Percentiles rank a stretch among this genome's conserved stretches.
Evolutionary conservation across 2,329 filamentous ascomycete species (phyloP).

Genomic region (Trichoderma sp.): DNA sequence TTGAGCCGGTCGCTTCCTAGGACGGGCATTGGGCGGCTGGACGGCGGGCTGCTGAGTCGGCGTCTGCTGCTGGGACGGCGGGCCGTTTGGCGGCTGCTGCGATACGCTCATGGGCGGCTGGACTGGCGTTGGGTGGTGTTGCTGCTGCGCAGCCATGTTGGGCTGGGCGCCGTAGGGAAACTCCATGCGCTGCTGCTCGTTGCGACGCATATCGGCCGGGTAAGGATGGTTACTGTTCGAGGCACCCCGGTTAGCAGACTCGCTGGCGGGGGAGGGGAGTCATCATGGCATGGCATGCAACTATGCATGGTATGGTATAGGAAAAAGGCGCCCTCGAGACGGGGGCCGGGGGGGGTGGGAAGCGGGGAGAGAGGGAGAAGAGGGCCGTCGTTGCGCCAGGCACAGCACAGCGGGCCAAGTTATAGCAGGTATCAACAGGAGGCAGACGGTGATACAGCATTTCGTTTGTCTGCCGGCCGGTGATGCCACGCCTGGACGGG

Average conservation of each 20-base stretch:
- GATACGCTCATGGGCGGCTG: slow-evolving; percentile 50
- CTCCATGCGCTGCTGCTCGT: slow-evolving; percentile 43
- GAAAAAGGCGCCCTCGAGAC: slow-evolving; percentile 25
- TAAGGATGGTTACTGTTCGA: slow-evolving; percentile 49
- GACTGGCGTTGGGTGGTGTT: slow-evolving; percentile 44
- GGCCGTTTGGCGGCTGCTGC: slow-evolving; percentile 41
- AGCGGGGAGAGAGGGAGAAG: slow-evolving; percentile 13
- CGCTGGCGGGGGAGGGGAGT: slow-evolving; percentile 31
- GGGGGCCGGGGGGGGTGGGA: slow-evolving; percentile 12
- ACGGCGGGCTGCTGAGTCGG: slow-evolving; percentile 44
- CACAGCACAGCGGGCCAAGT: slow-evolving; percentile 28
- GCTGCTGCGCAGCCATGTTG: slow-evolving; percentile 42
- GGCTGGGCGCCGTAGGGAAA: slow-evolving; percentile 46
- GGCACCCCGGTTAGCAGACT: slow-evolving; percentile 35
- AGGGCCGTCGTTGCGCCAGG: slow-evolving; percentile 26
- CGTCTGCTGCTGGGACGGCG: slow-evolving; percentile 40
- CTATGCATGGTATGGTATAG: slow-evolving; percentile 27
- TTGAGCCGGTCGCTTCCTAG: slow-evolving; percentile 47
- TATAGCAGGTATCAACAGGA: slow-evolving; percentile 30
- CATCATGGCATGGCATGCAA: slow-evolving; percentile 33
- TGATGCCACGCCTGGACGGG: slow-evolving; percentile 21
- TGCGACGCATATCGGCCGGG: slow-evolving; percentile 53
- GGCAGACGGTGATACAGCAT: slow-evolving; percentile 33
- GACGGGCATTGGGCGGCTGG: slow-evolving; percentile 38
- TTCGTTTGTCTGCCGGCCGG: slow-evolving; percentile 27